Evolutionary conservation across 2,329 filamentous ascomycete genomes (phyloP), one percentile per base, ranked within the genome.

Genomic region (Cytospora schulzeri): DNA sequence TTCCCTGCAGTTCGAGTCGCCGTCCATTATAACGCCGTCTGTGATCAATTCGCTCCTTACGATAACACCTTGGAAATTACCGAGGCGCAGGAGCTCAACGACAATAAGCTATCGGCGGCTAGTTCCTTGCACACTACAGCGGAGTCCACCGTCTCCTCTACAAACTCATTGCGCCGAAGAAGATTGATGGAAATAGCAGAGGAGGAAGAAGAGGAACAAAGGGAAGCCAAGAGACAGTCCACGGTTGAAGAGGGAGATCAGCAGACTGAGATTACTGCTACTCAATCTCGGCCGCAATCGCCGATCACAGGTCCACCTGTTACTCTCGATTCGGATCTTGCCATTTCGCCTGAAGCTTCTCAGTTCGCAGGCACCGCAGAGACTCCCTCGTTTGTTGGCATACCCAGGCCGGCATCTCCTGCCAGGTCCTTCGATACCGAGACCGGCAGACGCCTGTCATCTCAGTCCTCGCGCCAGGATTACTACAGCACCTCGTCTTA

Each of bases 171-270:
- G 69, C 87, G 90, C 65, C 85, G 88, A 72, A 86, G 89, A 71
- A 88, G 91, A 69, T 80, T 98, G 71, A 90, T 94, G 79, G 94
- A 96, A 78, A 97, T 98, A 74, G 88, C 90, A n/a, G 95, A 98
- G 77, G 91, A 95, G 78, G 91, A 90, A 61, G 92, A 96, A 73
- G 93, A 96, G 71, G 78, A 81, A 66, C 80, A 83, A 65, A 77
- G 85, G 68, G 80, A 86, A 31, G 79, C 78, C 51, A 89, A 88
- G 71, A 80, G 86, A 62, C 82, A 88, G 71, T 87, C 84, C 2
- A 76, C 83, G 9, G 79, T 82, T 8, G 77, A 79, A 24, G 80
- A 84, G 72, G 77, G 85, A 70, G 76, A 77, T 56, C 63, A 70
- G 60, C 64, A 70, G 14, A 59, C 62, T 33, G 66, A 57, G 65